These are phyloP conservation scores for Malbranchea zuffiana DNA, from an alignment of 2,329 filamentous ascomycete species.

Conservation along the genomic window DNA sequence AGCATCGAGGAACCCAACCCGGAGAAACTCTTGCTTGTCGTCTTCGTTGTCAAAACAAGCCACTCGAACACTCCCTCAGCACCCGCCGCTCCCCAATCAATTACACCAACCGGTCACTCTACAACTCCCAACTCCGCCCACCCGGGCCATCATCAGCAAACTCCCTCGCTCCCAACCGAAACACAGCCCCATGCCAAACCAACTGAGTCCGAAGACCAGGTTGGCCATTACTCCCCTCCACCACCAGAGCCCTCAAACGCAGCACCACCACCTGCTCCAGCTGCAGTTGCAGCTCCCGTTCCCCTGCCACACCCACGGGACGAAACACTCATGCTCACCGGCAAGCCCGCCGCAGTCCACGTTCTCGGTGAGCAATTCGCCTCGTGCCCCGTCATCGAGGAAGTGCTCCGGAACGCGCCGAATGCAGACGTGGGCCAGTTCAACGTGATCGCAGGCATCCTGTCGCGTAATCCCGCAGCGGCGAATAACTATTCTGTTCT, in stretches of 20 bases:
- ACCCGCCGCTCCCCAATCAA: constrained; percentile 25
- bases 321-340: constrained; percentile 25
- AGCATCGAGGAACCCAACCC: constrained; percentile 59
- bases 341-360: constrained; percentile 49
- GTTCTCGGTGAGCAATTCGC: constrained; percentile 52
- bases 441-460: constrained; percentile 58
- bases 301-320: constrained; percentile 21
- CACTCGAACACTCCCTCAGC: constrained; percentile 26
- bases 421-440: constrained; percentile 62
- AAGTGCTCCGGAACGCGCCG: constrained; percentile 57
- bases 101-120: constrained; percentile 29
- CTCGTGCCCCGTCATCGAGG: constrained; percentile 54
- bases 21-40: constrained; percentile 68
- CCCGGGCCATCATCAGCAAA: constrained; percentile 11
- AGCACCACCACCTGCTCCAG: too few species aligned
- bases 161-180: neutral
- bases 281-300: constrained; percentile 13
- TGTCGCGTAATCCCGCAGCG: constrained; percentile 54
- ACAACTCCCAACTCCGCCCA: constrained; percentile 14
- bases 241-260: constrained; percentile 17
- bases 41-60: constrained; percentile 67
- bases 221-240: constrained; percentile 17
- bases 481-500: constrained; percentile 45
- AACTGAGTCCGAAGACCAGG: constrained; percentile 1
- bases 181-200: neutral